Evolutionary conservation across 192 early-diverging fungal species (phyloP).

Genomic region (Irineochytrium annulatum): DNA sequence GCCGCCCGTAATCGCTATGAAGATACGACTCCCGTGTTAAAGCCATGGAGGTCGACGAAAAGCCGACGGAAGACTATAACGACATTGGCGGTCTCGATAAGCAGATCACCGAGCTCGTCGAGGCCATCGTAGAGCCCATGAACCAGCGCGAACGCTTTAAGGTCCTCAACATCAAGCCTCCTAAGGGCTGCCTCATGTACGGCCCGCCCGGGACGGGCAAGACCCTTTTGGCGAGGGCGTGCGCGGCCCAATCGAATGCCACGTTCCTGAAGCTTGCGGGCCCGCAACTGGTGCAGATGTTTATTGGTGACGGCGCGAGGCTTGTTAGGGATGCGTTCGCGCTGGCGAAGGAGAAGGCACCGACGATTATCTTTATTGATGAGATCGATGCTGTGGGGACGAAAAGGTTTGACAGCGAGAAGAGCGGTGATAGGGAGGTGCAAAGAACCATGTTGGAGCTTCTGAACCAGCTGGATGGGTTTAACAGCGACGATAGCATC

Average conservation of each 20-base stretch:
- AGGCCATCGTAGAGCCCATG: conserved; percentile 96
- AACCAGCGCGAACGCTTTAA: conserved; percentile 94
- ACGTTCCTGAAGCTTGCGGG: conserved; percentile 95
- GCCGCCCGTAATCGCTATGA: neutral
- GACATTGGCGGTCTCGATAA: conserved; percentile 93
- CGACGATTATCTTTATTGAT: conserved; percentile 98
- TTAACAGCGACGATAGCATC: conserved; percentile 90
- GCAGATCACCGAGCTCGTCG: conserved; percentile 96
- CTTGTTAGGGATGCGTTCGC: conserved; percentile 92
- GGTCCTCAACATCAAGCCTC: conserved; percentile 94
- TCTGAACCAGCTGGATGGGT: conserved; percentile 96
- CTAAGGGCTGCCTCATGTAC: conserved; percentile 95
- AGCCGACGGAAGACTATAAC: conserved; percentile 95
- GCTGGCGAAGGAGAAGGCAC: conserved; percentile 96
- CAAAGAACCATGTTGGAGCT: conserved; percentile 99
- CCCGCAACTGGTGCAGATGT: conserved; percentile 86
- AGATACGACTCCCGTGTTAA: conserved; percentile 96
- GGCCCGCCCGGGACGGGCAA: conserved; percentile 98
- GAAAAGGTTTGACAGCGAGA: conserved; percentile 97
- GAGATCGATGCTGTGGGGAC: conserved; percentile 98
- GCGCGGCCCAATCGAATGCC: conserved; percentile 94
- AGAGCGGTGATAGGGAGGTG: conserved; percentile 96
- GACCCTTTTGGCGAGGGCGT: conserved; percentile 94
- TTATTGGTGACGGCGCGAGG: conserved; percentile 49
- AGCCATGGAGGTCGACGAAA: conserved; percentile 99